These are phyloP conservation scores for Bothriochloa decipiens DNA, from an alignment of 176 grass and related monocot species.

Conservation along the genomic window DNA sequence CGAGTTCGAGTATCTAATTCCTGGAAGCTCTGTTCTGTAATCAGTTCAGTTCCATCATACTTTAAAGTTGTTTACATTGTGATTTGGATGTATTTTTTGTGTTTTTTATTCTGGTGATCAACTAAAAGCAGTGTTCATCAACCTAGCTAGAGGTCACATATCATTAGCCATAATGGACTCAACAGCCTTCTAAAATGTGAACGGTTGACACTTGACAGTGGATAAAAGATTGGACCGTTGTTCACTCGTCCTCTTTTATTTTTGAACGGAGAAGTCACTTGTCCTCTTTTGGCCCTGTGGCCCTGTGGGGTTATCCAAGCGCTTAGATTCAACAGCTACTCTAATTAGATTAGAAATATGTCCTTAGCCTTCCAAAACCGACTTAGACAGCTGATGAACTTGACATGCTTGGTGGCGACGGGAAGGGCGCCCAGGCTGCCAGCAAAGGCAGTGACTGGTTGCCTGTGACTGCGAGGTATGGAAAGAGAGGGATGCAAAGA, in stretches of 20 bases:
- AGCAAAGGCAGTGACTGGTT: too few species aligned
- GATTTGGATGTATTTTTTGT: not conserved
- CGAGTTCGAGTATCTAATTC: not conserved
- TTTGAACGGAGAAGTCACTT: too few species aligned
- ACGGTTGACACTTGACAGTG: not conserved
- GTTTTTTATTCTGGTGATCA: not conserved
- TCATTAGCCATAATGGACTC: not conserved
- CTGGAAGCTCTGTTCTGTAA: not conserved
- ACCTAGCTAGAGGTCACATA: not conserved
- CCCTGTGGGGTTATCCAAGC: too few species aligned
- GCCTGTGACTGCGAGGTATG: too few species aligned
- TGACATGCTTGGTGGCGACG: too few species aligned
- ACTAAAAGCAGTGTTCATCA: not conserved
- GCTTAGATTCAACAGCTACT: too few species aligned
- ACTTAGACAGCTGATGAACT: too few species aligned
- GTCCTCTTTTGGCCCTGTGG: too few species aligned
- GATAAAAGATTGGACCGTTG: not conserved
- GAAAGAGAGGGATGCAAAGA: too few species aligned
- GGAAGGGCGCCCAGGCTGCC: too few species aligned
- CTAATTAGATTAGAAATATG: too few species aligned
- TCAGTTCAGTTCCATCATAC: not conserved
- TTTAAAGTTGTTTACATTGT: not conserved
- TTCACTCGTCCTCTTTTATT: not conserved
- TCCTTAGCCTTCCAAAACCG: too few species aligned
- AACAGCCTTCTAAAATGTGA: not conserved